Base-by-base conservation (phyloP, 306 rosid genomes). In the Glycyrrhiza uralensis region DNA sequence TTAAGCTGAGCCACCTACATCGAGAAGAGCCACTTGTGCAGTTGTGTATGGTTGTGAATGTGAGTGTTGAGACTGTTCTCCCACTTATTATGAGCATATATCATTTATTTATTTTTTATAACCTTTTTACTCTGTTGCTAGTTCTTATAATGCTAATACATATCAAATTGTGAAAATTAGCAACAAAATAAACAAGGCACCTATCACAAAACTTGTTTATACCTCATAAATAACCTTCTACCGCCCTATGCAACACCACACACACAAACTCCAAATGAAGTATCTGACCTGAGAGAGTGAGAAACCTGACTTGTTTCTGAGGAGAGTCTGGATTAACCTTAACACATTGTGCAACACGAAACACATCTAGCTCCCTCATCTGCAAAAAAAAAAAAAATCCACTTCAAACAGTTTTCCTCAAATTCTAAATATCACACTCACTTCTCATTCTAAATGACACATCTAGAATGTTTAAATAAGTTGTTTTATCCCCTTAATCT, bases 251-350 rank as follows among this genome's bases (percentile, higher is more conserved):
- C 20, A 50, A 62, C 23, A 76, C 44, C 54, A n/a, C 75, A 47
- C 6, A 71, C 49, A 71, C 20, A 58, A 57, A 73, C 56, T 18
- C 66, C 44, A 65, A 71, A 57, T 47, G 33, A 51, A 77, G 74
- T 66, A 80, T 71, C 93, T 78, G 33, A 92, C 97, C 97, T 58
- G 88, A 77, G 36, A 90, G 98, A 17, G 98, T 90, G 77, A 93
- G 88, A 88, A 88, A 82, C 77, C 98, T 84, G 88, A 93, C 93
- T 79, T 87, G 93, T 84, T 93, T 93, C 90, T 93, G 98, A 20
- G 98, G 98, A 41, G 98, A 87, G 81, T 93, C 98, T 32, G 98
- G 98, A 85, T 93, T 93, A 74, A 93, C 97, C 81, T 93, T 90
- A 69, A 93, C 97, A 73, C 93, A 93, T 14, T 85, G 72, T 3